Evolutionary conservation across 2,329 filamentous ascomycete genomes (phyloP), one percentile per base, ranked within the genome.

Genomic region (Aspergillus novofumigatus): DNA sequence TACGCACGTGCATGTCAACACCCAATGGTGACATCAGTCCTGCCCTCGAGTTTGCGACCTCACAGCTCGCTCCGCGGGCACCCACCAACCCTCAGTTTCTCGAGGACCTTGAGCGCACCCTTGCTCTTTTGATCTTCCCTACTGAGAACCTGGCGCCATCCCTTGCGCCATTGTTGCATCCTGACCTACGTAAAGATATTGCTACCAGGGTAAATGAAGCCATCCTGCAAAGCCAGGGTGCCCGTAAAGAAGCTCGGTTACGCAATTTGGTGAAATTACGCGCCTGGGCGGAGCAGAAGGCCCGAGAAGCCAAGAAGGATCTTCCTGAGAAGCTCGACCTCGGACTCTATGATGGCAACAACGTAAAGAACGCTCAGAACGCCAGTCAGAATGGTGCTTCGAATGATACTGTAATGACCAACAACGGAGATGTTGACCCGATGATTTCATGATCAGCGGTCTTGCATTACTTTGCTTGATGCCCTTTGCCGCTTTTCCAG

Each of bases 181-280:
- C 92, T 2, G 83, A 86, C 50, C 81, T 97, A 48, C 86, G 94
- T 59, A 86, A 87, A 64, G 85, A 88, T 47, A 92, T 97, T n/a
- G 94, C 94, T 4, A 87, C 87, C 59, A 83, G 84, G 65, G 94
- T 99, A 54, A 99, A 99, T 70, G 87, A 92, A 73, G 91, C 92
- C 10, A 91, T 99, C 53, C 78, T 97, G 26, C 80, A 84, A 55
- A 86, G 83, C 52, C 88, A 92, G 69, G 87, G 88, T 23, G 81
- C 86, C 64, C 82, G 86, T 60, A 85, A 88, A 59, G 91, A 96
- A 72, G 89, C 92, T 11, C 89, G 90, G 26, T 90, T 99, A 62
- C 84, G 89, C 55, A 85, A 89, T 62, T 80, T 99, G 3, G 86
- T 96, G 44, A 87, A 88, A 67, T 83, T 96, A 69, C 85, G 93